Evolutionary conservation across 73 alveolate genomes (phyloP), one percentile per base, ranked within the genome.

Genomic region (Uronychia binucleata): DNA sequence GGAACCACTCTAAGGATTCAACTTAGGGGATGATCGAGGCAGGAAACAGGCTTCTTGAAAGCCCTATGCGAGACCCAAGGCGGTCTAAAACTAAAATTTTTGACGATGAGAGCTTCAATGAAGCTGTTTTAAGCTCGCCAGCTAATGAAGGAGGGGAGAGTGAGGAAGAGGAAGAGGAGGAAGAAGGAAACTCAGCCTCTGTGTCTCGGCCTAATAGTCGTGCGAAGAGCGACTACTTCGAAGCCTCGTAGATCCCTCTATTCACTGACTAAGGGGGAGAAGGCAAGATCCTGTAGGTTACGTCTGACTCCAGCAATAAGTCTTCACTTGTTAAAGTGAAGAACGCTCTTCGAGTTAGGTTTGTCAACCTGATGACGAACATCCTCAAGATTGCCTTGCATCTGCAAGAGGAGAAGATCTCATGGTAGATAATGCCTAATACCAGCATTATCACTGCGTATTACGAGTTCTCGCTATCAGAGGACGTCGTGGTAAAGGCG

Each of bases 381-480:
- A 13, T 26, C 14, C 78, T 67, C 31, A 14, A 13, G 31, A 46
- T 46, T 46, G 67, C 67, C 19, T 19, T 46, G 19, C 67, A 46
- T 46, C 19, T 46, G 67, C n/a, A 19, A 46, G 67, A 46, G 19
- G 67, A 46, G 19, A 46, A 46, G 67, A n/a, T n/a, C n/a, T n/a
- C n/a, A n/a, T n/a, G n/a, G n/a, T n/a, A n/a, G n/a, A n/a, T n/a
- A n/a, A n/a, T n/a, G n/a, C n/a, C n/a, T n/a, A n/a, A n/a, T n/a
- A n/a, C n/a, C n/a, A n/a, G 86, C 28, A 28, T 88, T 31, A 30
- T 88, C 1, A 75, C 77, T 25, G 94, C 94, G 0, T 82, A 88
- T 28, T 88, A 88, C 77, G 87, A 88, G 28, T 58, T 82, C 0
- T 33, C 77, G 5, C 26, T 88, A 0, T 28, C 85, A 5, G 78